Conservation (phyloP, 129 eudicot genomes). For the Lonicera japonica region DNA sequence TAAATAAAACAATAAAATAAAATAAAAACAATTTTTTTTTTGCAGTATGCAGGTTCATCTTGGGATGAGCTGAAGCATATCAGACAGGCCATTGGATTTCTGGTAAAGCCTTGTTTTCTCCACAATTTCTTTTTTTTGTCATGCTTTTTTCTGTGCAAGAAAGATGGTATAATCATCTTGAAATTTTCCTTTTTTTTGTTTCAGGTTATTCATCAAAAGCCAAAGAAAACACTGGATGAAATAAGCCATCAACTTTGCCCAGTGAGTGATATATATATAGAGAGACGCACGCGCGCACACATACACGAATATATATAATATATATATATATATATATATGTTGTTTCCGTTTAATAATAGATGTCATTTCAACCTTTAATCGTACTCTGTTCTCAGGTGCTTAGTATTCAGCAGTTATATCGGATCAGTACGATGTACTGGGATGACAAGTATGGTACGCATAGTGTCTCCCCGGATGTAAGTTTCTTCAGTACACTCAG, state of each 20-base stretch:
- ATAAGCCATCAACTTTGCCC: conserved; percentile 85
- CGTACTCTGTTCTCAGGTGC: conserved; percentile 38
- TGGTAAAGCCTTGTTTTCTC: conserved; percentile 38
- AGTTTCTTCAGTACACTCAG: conserved; percentile 17
- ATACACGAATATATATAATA: background rate
- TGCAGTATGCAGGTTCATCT: conserved; percentile 92
- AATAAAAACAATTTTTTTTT: no score
- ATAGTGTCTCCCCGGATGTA: conserved; percentile 87
- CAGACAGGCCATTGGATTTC: conserved; percentile 89
- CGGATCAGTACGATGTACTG: conserved; percentile 96
- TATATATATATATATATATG: background rate
- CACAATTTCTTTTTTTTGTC: background rate
- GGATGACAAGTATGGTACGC: conserved; percentile 97
- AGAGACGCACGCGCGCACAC: no score
- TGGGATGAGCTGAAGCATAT: conserved; percentile 98
- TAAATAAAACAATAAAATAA: no score
- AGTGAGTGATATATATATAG: conserved; percentile 46
- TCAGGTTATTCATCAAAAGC: conserved; percentile 94
- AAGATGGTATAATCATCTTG: background rate
- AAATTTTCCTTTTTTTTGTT: conserved; percentile 10
- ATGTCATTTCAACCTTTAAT: conserved; percentile 4
- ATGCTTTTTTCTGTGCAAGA: background rate
- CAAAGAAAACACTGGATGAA: conserved; percentile 83
- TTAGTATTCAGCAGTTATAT: conserved; percentile 85
- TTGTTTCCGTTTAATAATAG: conserved; percentile 7